Conservation (phyloP, 192 early-diverging fungal genomes). For the Tieghemiomyces parasiticus region DNA sequence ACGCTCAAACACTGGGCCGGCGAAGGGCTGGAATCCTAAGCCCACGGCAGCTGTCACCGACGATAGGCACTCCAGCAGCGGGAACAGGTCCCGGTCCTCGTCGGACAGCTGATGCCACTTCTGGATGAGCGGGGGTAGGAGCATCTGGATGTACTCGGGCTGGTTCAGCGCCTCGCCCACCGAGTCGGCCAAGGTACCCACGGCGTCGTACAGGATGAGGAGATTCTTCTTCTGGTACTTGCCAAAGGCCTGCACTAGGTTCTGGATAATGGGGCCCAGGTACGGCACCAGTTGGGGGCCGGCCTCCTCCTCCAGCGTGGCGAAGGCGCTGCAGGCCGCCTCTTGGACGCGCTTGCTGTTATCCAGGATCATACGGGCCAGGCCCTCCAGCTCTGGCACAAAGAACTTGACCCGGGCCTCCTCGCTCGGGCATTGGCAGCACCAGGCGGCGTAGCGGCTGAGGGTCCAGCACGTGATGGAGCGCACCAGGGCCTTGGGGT, state of each 20-base stretch:
- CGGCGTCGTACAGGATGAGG: constrained; percentile 89
- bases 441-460: constrained; percentile 83
- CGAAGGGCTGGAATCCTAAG: constrained; percentile 71
- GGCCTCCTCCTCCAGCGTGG: constrained; percentile 91
- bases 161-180: constrained; percentile 72
- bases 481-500: constrained; percentile 80
- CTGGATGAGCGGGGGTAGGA: constrained; percentile 77
- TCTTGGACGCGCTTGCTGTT: constrained; percentile 98
- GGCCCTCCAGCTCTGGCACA: constrained; percentile 64
- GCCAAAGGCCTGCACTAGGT: constrained; percentile 63
- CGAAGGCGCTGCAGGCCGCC: constrained; percentile 90
- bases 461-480: constrained; percentile 99
- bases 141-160: constrained; percentile 59
- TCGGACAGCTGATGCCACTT: constrained; percentile 74
- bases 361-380: constrained; percentile 69
- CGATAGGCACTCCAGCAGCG: constrained; percentile 83
- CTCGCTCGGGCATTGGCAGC: constrained; percentile 34
- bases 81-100: constrained; percentile 86
- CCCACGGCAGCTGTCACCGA: constrained; percentile 79
- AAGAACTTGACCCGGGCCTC: constrained; percentile 57
- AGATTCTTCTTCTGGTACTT: constrained; percentile 95
- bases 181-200: constrained; percentile 93
- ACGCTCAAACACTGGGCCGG: constrained; percentile 70
- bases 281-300: constrained; percentile 67
- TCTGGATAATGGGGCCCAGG: constrained; percentile 72